Evolutionary conservation across 768 basidiomycete species (phyloP), one percentile per base, ranked within the genome.

Genomic region (Termitomyces sp.): DNA sequence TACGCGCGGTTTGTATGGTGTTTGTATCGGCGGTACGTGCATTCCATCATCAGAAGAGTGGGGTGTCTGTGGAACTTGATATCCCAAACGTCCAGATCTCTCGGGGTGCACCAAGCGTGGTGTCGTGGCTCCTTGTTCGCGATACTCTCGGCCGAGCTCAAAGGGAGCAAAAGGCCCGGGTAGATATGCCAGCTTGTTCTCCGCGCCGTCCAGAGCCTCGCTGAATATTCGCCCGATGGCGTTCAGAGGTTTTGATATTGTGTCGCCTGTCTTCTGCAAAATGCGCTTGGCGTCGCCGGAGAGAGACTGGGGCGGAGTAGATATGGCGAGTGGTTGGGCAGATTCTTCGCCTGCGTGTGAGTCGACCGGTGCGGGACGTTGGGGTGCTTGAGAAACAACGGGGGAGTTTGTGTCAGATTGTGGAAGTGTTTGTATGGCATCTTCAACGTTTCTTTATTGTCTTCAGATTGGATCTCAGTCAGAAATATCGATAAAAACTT

Each of bases 221-320:
- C 82, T 89, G 67, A 96, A 87, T 58, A 97, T 93, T 50, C 89
- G 83, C 17, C 92, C 81, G 49, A 97, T 88, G 1, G 93, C 91
- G 59, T 76, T 90, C n/a, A 97, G 78, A 3, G 93, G 93, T 67
- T 93, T 93, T 8, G 89, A 93, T 54, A 96, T 87, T 0, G 84
- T 89, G 65, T 93, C 90, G 8, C 93, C 92, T 0, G 94, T 96
- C 67, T 88, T 89, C 70, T 93, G 93, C 43, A 96, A 77, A 30
- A 96, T 79, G 22, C 87, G 79, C 38, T 82, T 83, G 1, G 93
- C 93, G 63, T 95, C 93, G 51, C 90, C 84, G 0, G 75, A 74
- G 21, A 82, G 63, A 0, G 73, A 74, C 63, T 79, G 78, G 0
- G 75, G 71, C 1, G 87, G 78, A 10, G 81, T 74, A 5, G 83